Percentiles rank a stretch among this genome's conserved stretches.
These are phyloP conservation scores for Veloporphyrellus conicus DNA, from an alignment of 1,284 basidiomycete species.

Conservation along the genomic window DNA sequence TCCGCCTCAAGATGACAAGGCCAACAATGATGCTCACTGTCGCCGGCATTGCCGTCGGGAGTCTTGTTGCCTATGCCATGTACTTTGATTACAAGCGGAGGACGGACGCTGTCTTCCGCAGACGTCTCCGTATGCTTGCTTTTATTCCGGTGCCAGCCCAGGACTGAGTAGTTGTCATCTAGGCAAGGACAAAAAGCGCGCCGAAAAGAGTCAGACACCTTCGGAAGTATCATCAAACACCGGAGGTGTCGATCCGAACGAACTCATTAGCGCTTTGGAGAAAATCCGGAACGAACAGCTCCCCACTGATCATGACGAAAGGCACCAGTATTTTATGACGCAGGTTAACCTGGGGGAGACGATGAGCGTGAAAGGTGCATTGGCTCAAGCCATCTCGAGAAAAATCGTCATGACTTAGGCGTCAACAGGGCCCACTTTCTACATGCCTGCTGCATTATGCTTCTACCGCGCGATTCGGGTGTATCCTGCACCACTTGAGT, in stretches of 20 bases:
- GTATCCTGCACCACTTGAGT: conserved; percentile 89
- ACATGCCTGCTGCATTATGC: conserved; percentile 78
- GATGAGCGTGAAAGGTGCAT: conserved; percentile 71
- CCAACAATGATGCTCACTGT: conserved; percentile 51
- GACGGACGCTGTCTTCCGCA: conserved; percentile 85
- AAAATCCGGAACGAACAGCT: conserved; percentile 60
- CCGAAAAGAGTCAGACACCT: conserved; percentile 72
- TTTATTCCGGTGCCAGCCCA: conserved; percentile 7
- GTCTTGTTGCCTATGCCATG: conserved; percentile 72
- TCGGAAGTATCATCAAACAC: conserved; percentile 41
- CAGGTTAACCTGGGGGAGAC: conserved; percentile 87
- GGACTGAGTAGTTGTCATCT: conserved; percentile 9
- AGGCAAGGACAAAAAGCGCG: conserved; percentile 91
- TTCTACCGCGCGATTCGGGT: conserved; percentile 94
- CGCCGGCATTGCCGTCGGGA: conserved; percentile 63
- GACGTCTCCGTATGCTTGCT: conserved; percentile 72
- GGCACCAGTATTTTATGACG: conserved; percentile 87
- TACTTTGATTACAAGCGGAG: conserved; percentile 96
- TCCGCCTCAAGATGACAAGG: conserved; percentile 38
- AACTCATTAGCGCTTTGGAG: conserved; percentile 58
- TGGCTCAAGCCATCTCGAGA: not conserved
- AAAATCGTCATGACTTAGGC: conserved; percentile 1
- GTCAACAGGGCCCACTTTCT: conserved; percentile 65
- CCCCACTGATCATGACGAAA: conserved; percentile 67
- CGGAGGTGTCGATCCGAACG: conserved; percentile 43